phyloP scores from a whole-genome alignment of 2,329 filamentous ascomycete genomes.

The Metarhizium robertsii region DNA sequence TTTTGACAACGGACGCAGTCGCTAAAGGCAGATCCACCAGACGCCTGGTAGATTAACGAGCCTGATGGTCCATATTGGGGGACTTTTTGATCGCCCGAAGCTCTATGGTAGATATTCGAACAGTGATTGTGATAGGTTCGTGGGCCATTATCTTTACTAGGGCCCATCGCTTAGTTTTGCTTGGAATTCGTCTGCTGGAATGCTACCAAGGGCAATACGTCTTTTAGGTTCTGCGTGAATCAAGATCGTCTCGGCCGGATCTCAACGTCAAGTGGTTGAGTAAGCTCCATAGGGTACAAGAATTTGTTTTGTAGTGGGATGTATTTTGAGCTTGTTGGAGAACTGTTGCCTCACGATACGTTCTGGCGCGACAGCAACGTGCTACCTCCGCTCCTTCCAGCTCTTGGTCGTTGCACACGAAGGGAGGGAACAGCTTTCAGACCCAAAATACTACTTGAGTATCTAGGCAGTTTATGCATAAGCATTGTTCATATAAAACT shows the following conservation, averaged over 20 bases:
- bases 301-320: not conserved
- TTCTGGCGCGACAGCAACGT: not conserved
- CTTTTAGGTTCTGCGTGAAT: not conserved
- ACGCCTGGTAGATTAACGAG: not conserved
- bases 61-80: not conserved
- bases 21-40: not conserved
- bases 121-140: not conserved
- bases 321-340: not conserved
- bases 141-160: not conserved
- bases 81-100: not conserved
- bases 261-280: not conserved
- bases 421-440: not conserved
- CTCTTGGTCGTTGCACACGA: not conserved
- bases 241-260: not conserved
- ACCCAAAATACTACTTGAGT: not conserved
- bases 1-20: not conserved
- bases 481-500: not conserved
- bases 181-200: not conserved
- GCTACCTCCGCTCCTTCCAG: not conserved
- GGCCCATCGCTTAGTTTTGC: not conserved
- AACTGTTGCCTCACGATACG: not conserved
- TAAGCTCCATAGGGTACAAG: not conserved
- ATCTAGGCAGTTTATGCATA: not conserved
- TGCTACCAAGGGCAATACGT: not conserved
- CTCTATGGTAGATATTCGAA: not conserved